Evolutionary conservation across 2,329 filamentous ascomycete species (phyloP).

Genomic region (Colletotrichum tanaceti): DNA sequence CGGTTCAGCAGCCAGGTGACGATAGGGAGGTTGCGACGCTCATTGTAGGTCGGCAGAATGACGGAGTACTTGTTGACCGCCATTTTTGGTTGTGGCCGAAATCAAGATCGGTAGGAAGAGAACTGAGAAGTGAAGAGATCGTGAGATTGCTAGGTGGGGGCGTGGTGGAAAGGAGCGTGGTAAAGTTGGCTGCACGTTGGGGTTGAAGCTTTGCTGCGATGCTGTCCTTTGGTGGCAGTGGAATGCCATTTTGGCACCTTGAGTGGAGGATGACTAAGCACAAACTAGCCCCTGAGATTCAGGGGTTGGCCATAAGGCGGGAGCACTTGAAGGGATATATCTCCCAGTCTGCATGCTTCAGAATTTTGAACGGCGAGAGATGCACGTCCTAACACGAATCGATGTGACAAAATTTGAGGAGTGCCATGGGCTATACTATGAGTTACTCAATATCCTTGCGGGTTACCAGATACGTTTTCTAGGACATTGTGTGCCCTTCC

Average conservation of each 20-base stretch:
- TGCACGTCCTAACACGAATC: too few relatives aligned
- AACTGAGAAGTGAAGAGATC: not conserved
- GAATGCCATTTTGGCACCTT: constrained; percentile 33
- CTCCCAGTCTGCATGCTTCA: not conserved
- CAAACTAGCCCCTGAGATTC: constrained; percentile 30
- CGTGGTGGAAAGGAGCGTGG: constrained; percentile 46
- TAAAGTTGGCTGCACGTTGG: constrained; percentile 40
- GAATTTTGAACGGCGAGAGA: not conserved
- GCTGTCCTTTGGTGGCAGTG: constrained; percentile 34
- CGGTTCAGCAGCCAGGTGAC: constrained; percentile 93
- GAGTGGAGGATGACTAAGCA: constrained; percentile 36
- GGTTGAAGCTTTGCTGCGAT: constrained; percentile 19
- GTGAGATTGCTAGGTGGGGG: not conserved
- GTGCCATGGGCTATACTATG: too few relatives aligned
- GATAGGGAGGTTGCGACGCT: constrained; percentile 96
- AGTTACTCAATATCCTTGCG: not conserved
- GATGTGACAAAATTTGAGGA: not conserved
- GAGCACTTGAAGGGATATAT: constrained; percentile 3
- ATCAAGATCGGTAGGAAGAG: not conserved
- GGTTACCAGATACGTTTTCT: too few relatives aligned
- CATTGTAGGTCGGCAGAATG: constrained; percentile 98
- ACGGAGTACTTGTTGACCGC: constrained; percentile 87
- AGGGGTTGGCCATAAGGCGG: constrained; percentile 24
- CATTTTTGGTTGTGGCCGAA: constrained; percentile 45
- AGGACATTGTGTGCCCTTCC: not conserved